These are phyloP conservation scores for Globisporangium uncinulatum DNA, from an alignment of 352 stramenopile genomes.

Conservation along the genomic window DNA sequence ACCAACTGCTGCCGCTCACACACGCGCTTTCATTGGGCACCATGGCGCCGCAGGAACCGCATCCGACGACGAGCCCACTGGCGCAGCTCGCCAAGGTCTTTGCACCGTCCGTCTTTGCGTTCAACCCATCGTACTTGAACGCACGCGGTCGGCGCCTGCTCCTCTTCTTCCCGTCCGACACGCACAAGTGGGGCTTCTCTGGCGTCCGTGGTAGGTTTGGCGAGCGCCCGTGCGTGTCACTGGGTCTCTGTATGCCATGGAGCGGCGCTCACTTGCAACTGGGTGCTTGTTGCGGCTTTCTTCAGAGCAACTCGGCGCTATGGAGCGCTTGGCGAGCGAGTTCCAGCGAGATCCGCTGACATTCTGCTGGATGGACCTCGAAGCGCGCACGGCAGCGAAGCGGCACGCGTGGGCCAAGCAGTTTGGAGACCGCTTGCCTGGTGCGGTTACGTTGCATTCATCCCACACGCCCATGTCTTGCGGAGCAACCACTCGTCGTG, in stretches of 20 bases:
- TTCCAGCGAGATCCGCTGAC: slow-evolving; percentile 71
- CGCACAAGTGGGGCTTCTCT: slow-evolving; percentile 30
- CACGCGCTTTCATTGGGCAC: not conserved
- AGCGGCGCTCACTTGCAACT: too few relatives aligned
- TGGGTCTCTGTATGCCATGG: not conserved
- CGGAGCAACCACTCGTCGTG: too few relatives aligned
- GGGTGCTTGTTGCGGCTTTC: not conserved
- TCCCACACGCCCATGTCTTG: too few relatives aligned
- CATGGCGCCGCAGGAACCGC: slow-evolving; percentile 5
- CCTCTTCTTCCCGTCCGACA: slow-evolving; percentile 51
- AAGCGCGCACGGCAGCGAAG: slow-evolving; percentile 18
- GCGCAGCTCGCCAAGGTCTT: slow-evolving; percentile 60
- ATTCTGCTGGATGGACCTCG: slow-evolving; percentile 73
- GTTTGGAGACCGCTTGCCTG: slow-evolving; percentile 21
- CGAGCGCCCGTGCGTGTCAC: not conserved
- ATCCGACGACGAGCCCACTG: slow-evolving; percentile 25
- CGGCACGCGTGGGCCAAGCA: slow-evolving; percentile 41
- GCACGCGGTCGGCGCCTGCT: slow-evolving; percentile 49
- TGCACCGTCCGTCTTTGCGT: slow-evolving; percentile 57
- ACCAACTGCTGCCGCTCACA: not conserved
- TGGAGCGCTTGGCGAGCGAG: slow-evolving; percentile 61
- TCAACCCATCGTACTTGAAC: slow-evolving; percentile 62
- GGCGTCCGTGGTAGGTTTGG: slow-evolving; percentile 41
- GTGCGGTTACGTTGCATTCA: slow-evolving; percentile 18
- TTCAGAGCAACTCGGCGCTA: slow-evolving; percentile 59